Percentiles rank a stretch among this genome's conserved stretches.
These are phyloP conservation scores for Lepidium didymum DNA, from an alignment of 345 rosid genomes.

Conservation along the genomic window DNA sequence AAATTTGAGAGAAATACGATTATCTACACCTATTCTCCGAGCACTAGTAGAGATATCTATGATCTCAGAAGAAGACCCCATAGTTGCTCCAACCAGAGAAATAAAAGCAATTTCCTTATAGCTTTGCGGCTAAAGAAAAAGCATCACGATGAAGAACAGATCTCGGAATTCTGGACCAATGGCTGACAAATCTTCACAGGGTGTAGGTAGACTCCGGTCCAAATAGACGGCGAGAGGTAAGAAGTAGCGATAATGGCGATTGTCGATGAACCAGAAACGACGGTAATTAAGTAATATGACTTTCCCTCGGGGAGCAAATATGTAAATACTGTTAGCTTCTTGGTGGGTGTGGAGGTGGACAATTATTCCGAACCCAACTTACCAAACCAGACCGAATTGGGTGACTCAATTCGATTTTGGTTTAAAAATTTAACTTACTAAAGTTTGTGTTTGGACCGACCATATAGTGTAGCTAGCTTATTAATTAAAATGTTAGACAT, in stretches of 20 bases:
- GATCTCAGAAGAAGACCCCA: constrained; percentile 55
- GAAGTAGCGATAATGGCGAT: constrained; percentile 17
- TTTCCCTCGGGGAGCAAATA: background rate
- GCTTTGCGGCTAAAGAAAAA: constrained; percentile 17
- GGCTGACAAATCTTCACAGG: background rate
- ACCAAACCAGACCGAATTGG: too few relatives aligned
- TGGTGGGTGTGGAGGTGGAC: background rate
- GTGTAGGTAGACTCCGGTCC: background rate
- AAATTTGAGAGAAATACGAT: constrained; percentile 72
- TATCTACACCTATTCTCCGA: constrained; percentile 65
- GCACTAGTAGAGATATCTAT: constrained; percentile 73
- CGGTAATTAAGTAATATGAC: constrained; percentile 18
- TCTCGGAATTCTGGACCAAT: constrained; percentile 5
- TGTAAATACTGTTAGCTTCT: background rate
- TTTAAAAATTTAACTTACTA: too few relatives aligned
- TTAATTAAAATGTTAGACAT: too few relatives aligned
- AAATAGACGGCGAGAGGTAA: constrained; percentile 1
- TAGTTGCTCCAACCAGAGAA: constrained; percentile 13
- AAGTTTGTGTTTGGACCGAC: too few relatives aligned
- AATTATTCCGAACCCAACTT: too few relatives aligned
- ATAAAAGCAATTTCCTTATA: background rate
- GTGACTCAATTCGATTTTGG: too few relatives aligned
- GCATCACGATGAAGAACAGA: constrained; percentile 1
- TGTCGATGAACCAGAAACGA: background rate
- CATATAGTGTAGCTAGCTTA: too few relatives aligned